Percentiles rank a stretch among this genome's conserved stretches.
Evolutionary conservation across 164 flowering plant genomes (phyloP).

Genomic region (Kingdonia uniflora): DNA sequence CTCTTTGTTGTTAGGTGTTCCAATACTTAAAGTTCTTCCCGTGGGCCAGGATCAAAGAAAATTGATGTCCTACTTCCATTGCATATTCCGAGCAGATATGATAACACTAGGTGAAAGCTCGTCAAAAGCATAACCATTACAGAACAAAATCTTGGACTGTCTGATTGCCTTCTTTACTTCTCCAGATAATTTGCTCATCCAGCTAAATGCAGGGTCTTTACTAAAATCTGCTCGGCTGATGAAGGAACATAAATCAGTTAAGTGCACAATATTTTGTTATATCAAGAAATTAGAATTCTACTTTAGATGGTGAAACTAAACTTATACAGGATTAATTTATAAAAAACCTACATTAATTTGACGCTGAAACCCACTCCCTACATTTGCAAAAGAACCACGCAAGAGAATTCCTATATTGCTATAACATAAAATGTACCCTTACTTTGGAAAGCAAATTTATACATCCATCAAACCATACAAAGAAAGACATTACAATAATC

Average conservation of each 20-base stretch:
- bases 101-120: conserved; percentile 65
- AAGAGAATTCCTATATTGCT: too few species aligned
- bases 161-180: conserved; percentile 58
- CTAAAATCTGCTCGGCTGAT: conserved; percentile 85
- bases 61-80: conserved; percentile 79
- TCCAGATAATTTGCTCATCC: conserved; percentile 54
- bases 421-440: too few species aligned
- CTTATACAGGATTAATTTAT: too few species aligned
- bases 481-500: too few species aligned
- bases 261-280: too few species aligned
- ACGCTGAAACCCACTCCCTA: too few species aligned
- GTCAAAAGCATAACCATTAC: conserved; percentile 94
- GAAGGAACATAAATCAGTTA: conserved; percentile 7
- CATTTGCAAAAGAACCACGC: too few species aligned
- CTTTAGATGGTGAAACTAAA: too few species aligned
- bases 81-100: conserved; percentile 62
- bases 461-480: too few species aligned
- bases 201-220: conserved; percentile 78
- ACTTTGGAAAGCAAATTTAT: too few species aligned
- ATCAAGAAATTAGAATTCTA: too few species aligned
- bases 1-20: conserved; percentile 63
- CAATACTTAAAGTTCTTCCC: conserved; percentile 70
- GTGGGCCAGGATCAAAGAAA: conserved; percentile 98
- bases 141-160: conserved; percentile 68
- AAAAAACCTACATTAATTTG: too few species aligned